phyloP scores from a whole-genome alignment of 495 filamentous ascomycete species.

The Letharia lupina region DNA sequence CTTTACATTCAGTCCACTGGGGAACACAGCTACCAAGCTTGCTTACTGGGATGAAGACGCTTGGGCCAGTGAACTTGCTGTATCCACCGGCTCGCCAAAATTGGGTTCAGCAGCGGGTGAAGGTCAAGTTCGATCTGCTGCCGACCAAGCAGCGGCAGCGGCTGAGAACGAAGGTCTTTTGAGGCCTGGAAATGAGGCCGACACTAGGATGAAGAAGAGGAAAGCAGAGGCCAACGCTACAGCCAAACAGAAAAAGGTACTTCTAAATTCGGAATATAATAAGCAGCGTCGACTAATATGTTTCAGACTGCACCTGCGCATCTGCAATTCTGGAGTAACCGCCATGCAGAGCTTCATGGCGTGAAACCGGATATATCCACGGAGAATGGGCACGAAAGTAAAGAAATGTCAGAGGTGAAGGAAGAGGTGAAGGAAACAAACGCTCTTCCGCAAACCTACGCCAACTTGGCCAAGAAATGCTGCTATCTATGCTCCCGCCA shows the following conservation, averaged over 20 bases:
- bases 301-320: constrained; percentile 49
- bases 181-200: constrained; percentile 40
- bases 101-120: constrained; percentile 23
- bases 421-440: constrained; percentile 26
- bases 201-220: constrained; percentile 59
- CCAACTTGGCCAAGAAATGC: constrained; percentile 59
- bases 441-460: constrained; percentile 50
- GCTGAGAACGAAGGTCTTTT: constrained; percentile 36
- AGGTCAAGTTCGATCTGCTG: constrained; percentile 21
- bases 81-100: constrained; percentile 46
- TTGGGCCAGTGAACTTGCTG: constrained; percentile 58
- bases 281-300: not conserved
- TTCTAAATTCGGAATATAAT: not conserved
- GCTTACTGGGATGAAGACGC: constrained; percentile 81
- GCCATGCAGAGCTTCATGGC: constrained; percentile 76
- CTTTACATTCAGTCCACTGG: constrained; percentile 66
- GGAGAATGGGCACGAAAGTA: constrained; percentile 30
- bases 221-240: constrained; percentile 48
- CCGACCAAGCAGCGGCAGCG: constrained; percentile 26
- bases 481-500: constrained; percentile 70
- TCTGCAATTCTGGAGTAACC: constrained; percentile 82
- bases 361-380: constrained; percentile 29
- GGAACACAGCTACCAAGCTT: constrained; percentile 59
- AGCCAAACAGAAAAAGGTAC: constrained; percentile 45
- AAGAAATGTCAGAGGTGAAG: constrained; percentile 26